Conservation (phyloP, 2,329 filamentous ascomycete genomes). For the Orbilia blumenaviensis region DNA sequence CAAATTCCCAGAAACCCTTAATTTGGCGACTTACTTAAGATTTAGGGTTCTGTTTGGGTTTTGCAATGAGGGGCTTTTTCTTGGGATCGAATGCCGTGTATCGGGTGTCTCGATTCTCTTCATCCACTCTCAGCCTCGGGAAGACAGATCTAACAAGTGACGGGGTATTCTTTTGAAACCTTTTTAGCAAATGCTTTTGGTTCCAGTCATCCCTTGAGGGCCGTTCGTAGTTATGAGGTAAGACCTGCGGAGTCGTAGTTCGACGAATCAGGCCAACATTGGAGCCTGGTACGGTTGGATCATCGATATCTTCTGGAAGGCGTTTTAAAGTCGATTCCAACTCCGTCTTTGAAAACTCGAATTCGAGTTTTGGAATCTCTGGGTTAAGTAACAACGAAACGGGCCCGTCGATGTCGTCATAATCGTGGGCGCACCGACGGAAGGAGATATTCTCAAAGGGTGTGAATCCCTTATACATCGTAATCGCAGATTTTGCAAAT, state of each 20-base stretch:
- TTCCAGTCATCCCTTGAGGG: not conserved
- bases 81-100: not conserved
- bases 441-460: slow-evolving; percentile 23
- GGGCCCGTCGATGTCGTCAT: not conserved
- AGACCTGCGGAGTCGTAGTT: not conserved
- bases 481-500: slow-evolving; percentile 26
- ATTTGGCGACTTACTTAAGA: not conserved
- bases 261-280: not conserved
- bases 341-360: slow-evolving; percentile 2
- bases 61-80: not conserved
- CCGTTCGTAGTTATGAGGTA: not conserved
- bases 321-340: not conserved
- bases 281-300: not conserved
- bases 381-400: slow-evolving; percentile 11
- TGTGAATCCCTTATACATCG: slow-evolving; percentile 19
- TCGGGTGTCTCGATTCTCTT: not conserved
- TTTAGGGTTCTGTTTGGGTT: not conserved
- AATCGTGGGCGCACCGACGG: slow-evolving; percentile 5
- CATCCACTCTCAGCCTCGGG: not conserved
- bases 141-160: not conserved
- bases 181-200: not conserved
- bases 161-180: no score
- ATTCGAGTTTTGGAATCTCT: not conserved
- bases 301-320: not conserved
- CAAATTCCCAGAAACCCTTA: not conserved